Base-by-base conservation (phyloP, 23 red algal species). In the Chondrus crispus region DNA sequence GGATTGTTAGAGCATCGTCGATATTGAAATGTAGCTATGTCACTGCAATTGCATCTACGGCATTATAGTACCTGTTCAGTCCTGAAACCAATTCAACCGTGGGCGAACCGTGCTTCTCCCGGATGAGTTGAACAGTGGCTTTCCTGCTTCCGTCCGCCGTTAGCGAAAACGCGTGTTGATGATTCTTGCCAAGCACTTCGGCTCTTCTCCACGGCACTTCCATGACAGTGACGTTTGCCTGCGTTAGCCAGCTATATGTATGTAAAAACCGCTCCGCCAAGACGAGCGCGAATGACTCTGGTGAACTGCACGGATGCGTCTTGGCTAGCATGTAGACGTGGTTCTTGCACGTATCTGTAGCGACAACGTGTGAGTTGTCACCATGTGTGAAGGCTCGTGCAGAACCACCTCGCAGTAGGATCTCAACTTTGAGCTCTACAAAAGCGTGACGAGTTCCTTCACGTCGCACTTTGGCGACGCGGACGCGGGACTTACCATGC, bases 301-400 rank as follows among this genome's bases (percentile, higher is more conserved):
- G 84, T 14, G 48, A 43, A 4, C 30, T 37, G 46, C 64, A 86
- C 24, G 70, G 37, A 60, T 98, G 87, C 9, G 35, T 82, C 80
- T 94, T 91, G 3, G 91, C 96, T 7, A 95, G 85, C 2, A 94
- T 33, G 62, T 95, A 98, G 11, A 95, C 80, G 62, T 91, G 83
- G 62, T 98, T 98, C 84, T 95, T 94, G 53, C 85, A 90, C 42
- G 90, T 98, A 64, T 98, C 96, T 6, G 96, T 98, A 37, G 96
- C 85, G 36, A 98, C 92, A 33, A 98, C 96, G 32, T 46, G 43
- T 32, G 48, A 52, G 77, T 98, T 98, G 53, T 95, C 92, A 42
- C 96, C 96, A 33, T 62, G 19, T 5, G 76, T 75, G 80, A 95
- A 98, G 9, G 96, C 91, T 35, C 14, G 44, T 12, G 49, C 32